These are phyloP conservation scores for Aschersonia sp. DNA, from an alignment of 2,329 filamentous ascomycete genomes.

Conservation along the genomic window DNA sequence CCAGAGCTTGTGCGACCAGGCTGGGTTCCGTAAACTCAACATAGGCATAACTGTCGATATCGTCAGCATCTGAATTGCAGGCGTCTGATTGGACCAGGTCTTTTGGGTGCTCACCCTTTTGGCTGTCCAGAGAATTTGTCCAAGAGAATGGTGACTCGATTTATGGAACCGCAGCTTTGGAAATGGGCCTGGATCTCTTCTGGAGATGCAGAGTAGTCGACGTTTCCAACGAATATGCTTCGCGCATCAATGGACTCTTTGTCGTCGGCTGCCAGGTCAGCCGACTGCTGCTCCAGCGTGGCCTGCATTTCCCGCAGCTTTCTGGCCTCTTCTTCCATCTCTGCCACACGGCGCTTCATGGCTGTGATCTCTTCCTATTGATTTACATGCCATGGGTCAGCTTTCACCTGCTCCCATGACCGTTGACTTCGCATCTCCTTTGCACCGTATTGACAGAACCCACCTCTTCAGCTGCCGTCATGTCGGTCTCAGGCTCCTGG, in stretches of 20 bases:
- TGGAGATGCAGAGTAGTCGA: slow-evolving; percentile 91
- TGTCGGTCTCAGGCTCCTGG: slow-evolving; percentile 4
- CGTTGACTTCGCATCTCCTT: not conserved
- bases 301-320: slow-evolving; percentile 81
- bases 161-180: slow-evolving; percentile 93
- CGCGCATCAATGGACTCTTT: slow-evolving; percentile 91
- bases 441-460: slow-evolving; percentile 2
- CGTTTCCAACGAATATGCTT: slow-evolving; percentile 96
- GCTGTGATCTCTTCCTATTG: slow-evolving; percentile 63
- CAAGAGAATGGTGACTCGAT: slow-evolving; percentile 89
- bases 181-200: slow-evolving; percentile 97
- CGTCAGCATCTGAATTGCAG: not conserved
- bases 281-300: slow-evolving; percentile 68
- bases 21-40: slow-evolving; percentile 94
- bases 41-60: slow-evolving; percentile 71
- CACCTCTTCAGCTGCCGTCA: slow-evolving; percentile 7
- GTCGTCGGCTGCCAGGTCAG: slow-evolving; percentile 65
- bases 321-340: slow-evolving; percentile 82
- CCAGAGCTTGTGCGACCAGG: slow-evolving; percentile 81
- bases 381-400: slow-evolving; percentile 14
- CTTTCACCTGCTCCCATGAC: slow-evolving; percentile 8
- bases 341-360: slow-evolving; percentile 75
- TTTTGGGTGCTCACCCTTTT: slow-evolving; percentile 55
- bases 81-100: no score
- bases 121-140: slow-evolving; percentile 98